phyloP scores from a whole-genome alignment of 2,329 filamentous ascomycete species.

The Colletotrichum sp. region DNA sequence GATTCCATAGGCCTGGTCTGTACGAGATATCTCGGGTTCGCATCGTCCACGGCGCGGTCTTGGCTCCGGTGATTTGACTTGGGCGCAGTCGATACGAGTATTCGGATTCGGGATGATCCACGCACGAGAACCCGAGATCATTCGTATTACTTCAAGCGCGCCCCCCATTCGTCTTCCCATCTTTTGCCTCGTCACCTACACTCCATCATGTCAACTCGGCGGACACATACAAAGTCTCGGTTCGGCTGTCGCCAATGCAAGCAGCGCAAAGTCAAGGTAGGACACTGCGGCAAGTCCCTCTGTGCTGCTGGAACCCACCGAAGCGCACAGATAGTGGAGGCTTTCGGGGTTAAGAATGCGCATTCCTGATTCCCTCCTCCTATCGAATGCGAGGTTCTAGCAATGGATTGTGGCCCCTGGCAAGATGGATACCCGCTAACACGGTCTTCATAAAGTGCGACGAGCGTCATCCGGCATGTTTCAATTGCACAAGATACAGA shows the following conservation, averaged over 20 bases:
- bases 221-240: neutral
- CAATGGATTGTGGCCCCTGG: neutral
- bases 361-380: neutral
- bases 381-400: neutral
- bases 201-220: neutral
- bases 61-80: neutral
- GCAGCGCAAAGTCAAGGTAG: neutral
- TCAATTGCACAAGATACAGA: neutral
- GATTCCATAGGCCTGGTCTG: neutral
- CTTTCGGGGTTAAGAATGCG: neutral
- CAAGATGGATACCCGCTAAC: neutral
- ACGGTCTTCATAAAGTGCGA: neutral
- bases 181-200: neutral
- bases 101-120: neutral
- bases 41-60: neutral
- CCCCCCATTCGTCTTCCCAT: neutral
- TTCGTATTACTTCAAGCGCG: neutral
- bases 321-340: neutral
- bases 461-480: neutral
- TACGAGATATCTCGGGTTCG: neutral
- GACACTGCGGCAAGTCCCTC: neutral
- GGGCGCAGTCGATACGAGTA: neutral
- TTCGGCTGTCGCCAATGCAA: neutral
- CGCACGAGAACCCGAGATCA: neutral
- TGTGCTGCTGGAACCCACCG: neutral